Evolutionary conservation across 768 basidiomycete species (phyloP).

Genomic region (Antrodiella citrinella): DNA sequence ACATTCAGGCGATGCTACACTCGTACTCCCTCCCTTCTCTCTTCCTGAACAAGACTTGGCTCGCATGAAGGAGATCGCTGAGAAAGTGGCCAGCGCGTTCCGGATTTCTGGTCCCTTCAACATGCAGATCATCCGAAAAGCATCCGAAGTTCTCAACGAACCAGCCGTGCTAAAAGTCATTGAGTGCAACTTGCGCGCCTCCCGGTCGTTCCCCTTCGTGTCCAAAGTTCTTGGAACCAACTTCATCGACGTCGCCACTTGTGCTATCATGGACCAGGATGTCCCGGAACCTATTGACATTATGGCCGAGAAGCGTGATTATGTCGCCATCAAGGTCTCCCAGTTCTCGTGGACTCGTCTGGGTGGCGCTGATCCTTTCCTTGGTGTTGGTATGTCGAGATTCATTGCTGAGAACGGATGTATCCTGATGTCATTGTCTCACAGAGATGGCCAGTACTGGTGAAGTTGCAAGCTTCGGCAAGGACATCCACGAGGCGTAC

Average conservation of each 20-base stretch:
- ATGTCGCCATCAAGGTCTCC: conserved; percentile 93
- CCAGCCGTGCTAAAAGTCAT: conserved; percentile 87
- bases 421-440: conserved; percentile 3
- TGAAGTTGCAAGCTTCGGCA: conserved; percentile 94
- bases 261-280: conserved; percentile 76
- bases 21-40: conserved; percentile 92
- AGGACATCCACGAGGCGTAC: conserved; percentile 91
- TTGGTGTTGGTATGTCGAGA: conserved; percentile 73
- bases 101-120: conserved; percentile 98
- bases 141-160: conserved; percentile 33
- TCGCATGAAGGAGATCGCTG: conserved; percentile 86
- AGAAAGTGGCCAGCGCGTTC: conserved; percentile 92
- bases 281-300: conserved; percentile 89
- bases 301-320: conserved; percentile 84
- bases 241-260: conserved; percentile 91
- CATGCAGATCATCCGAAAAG: conserved; percentile 96
- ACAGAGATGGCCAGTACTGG: conserved; percentile 98
- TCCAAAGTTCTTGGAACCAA: conserved; percentile 97
- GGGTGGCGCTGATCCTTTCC: conserved; percentile 93
- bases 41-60: conserved; percentile 67
- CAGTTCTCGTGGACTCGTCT: conserved; percentile 98
- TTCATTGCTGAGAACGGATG: conserved; percentile 1
- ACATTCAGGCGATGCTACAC: conserved; percentile 96
- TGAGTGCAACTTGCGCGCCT: conserved; percentile 97
- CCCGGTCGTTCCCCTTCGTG: conserved; percentile 98